Base-by-base conservation (phyloP, 805 yeast species). In the Barnettozyma botsteinii region DNA sequence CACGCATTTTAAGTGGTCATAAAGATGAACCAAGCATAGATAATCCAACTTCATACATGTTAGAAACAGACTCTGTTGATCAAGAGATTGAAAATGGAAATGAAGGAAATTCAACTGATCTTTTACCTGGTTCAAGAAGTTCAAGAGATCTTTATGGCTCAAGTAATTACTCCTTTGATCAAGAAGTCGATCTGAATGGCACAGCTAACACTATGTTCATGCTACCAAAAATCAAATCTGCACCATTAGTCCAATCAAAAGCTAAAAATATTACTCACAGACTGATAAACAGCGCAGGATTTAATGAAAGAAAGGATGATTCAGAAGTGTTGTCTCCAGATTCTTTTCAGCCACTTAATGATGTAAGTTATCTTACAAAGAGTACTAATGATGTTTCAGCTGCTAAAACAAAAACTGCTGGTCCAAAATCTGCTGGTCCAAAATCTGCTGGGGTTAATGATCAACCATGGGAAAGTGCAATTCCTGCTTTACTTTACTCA, bases 31-130 rank as follows among this genome's bases (percentile, higher is more conserved):
- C n/a, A n/a, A n/a, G n/a, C n/a, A 29, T 45, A 19, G 46, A 35
- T 17, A 38, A 38, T 22, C 42, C 47, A 13, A 46, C 47, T 2
- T 34, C 40, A 2, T 40, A 37, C 25, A 40, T 40, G 27, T 35
- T 46, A 22, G 41, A 35, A 7, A 27, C 47, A 4, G 39, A 30
- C 12, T 17, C 26, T 4, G 13, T 29, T 19, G 42, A 30, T n/a
- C 18, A 30, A 7, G 22, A 18, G 19, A 14, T 21, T 13, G 15
- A 27, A 14, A 13, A 21, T 8, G 9, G 32, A 19, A 15, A n/a
- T n/a, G 31, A 27, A 4, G 21, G 12, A 2, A 12, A 25, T 15
- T 33, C 35, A 24, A 39, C 34, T 25, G 38, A 34, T 10, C 24
- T 20, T 30, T n/a, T 30, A 7, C 27, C 31, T 22, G 32, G 32